These are phyloP conservation scores for Letharia lupina DNA, from an alignment of 495 filamentous ascomycete genomes.

Conservation along the genomic window DNA sequence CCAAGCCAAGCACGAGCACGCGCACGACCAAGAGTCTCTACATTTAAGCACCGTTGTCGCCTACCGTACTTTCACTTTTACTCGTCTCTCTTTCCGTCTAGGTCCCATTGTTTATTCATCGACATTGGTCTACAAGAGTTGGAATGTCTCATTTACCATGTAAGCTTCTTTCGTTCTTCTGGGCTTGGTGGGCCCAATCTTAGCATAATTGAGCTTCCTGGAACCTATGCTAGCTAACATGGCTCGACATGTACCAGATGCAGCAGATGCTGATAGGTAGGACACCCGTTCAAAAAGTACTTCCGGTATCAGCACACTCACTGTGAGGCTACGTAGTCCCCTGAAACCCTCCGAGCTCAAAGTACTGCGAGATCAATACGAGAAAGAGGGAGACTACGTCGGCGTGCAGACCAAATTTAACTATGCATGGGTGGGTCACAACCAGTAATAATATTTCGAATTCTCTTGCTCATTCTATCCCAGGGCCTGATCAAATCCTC, in stretches of 20 bases:
- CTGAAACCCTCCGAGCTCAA: constrained; percentile 83
- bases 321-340: constrained; percentile 45
- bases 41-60: background rate
- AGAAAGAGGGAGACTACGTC: constrained; percentile 93
- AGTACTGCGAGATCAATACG: constrained; percentile 85
- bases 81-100: background rate
- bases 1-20: background rate
- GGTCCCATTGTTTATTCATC: background rate
- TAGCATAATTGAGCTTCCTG: constrained; percentile 13
- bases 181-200: no score
- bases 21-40: no score
- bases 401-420: constrained; percentile 99
- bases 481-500: constrained; percentile 93
- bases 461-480: constrained; percentile 19
- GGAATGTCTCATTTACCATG: constrained; percentile 56
- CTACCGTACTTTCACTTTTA: background rate
- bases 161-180: constrained; percentile 34
- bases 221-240: constrained; percentile 16
- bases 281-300: constrained; percentile 18
- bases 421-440: constrained; percentile 77
- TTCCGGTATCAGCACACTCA: constrained; percentile 12
- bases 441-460: background rate
- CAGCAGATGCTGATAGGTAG: constrained; percentile 93
- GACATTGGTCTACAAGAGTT: background rate
- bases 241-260: constrained; percentile 51